Evolutionary conservation across 1,284 basidiomycete species (phyloP), one percentile per base, ranked within the genome.

Genomic region (Coniophora puteana): DNA sequence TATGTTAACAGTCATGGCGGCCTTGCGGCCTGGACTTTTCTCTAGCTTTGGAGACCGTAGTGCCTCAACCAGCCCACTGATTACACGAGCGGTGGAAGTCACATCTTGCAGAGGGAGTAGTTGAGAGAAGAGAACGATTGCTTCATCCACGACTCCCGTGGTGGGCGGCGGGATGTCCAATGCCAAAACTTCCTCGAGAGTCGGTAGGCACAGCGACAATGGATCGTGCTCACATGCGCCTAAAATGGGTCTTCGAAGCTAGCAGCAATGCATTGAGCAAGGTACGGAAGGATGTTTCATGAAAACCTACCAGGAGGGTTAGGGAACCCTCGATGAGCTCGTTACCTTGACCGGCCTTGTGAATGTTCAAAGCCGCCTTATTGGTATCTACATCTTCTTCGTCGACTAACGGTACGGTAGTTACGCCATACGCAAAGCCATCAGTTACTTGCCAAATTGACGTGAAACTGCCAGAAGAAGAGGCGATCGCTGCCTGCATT

Each of bases 391-490:
- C 62, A 44, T 50, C 62, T 39, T 70, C 63, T 38, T 78, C 74
- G 8, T 67, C 59, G 18, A 63, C 55, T 11, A 78, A 59, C 29
- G 80, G 74, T 18, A 88, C 66, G 38, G 80, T 89, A 2, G 92
- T 93, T 8, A 98, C 80, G 3, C 95, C 96, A 63, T 91, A 95
- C 0, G 87, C 93, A 61, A 93, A 95, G 1, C 92, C 91, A 58
- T 98, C 95, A 0, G 76, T 71, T 41, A 80, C 78, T 45, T 87
- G 79, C 95, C 96, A 98, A 6, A 99, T 75, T 11, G 76, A 81
- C 4, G 80, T 83, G 59, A 96, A 95, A 2, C 80, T 74, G 4
- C 93, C 93, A 0, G 91, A 76, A 25, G 89, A 92, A 1, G 89
- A 84, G 0, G 89, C 88, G 47, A 97, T 96, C 0, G 93, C 90